Conservation (phyloP, 139 green algal genomes). For the Bryopsis sp. region DNA sequence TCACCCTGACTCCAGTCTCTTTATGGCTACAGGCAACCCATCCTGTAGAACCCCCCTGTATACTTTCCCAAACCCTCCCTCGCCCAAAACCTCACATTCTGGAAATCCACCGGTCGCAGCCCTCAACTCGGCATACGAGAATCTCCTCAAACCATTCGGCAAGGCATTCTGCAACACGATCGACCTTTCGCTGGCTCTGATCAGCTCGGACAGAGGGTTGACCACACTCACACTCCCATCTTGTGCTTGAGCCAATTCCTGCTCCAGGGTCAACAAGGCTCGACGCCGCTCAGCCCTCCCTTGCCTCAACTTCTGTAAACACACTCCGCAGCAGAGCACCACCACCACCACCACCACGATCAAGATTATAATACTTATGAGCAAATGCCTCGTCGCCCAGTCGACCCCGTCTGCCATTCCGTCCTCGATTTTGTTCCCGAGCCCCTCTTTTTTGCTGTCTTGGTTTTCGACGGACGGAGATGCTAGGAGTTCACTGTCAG, state of each 20-base stretch:
- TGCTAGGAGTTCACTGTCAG: not conserved
- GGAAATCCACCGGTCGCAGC: slow-evolving; percentile 25
- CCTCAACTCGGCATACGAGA: slow-evolving; percentile 20
- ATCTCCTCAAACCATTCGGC: slow-evolving; percentile 10
- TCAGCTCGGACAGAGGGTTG: not conserved
- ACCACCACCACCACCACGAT: not conserved
- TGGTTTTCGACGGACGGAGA: not conserved
- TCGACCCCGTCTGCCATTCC: not conserved
- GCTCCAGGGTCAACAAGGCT: not conserved
- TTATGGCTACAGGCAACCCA: slow-evolving; percentile 35
- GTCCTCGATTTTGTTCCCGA: not conserved
- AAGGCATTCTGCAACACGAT: not conserved
- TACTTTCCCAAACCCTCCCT: slow-evolving; percentile 44
- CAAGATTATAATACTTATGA: not conserved
- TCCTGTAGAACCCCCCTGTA: slow-evolving; percentile 32
- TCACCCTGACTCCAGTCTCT: slow-evolving; percentile 33
- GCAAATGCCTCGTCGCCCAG: not conserved
- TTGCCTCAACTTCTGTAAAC: not conserved
- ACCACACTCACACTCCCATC: not conserved
- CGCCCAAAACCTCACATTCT: slow-evolving; percentile 27
- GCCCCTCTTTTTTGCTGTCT: not conserved
- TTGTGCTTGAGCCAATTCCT: not conserved
- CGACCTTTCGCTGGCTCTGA: not conserved
- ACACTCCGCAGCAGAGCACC: not conserved
- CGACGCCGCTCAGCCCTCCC: not conserved